phyloP scores from a whole-genome alignment of 179 eudicot genomes.

The Beta macrorhiza region DNA sequence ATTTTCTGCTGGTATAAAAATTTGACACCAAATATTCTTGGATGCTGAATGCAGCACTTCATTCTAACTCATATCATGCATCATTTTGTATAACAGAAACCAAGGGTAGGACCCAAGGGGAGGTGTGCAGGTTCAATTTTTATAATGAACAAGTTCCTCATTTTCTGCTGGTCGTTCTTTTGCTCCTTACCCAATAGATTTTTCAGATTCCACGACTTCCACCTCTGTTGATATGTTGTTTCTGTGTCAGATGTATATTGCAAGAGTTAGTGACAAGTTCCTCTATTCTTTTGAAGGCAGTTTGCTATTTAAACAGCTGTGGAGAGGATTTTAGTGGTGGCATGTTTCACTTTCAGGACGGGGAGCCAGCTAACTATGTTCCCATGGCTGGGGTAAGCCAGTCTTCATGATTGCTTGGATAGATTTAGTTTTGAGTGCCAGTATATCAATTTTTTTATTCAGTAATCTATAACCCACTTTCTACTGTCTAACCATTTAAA shows the following conservation, averaged over 20 bases:
- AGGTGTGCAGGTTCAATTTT: not conserved
- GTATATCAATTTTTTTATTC: not conserved
- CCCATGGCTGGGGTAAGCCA: conserved; percentile 87
- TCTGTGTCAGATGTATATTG: not conserved
- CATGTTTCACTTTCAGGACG: conserved; percentile 84
- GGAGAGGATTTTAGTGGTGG: conserved; percentile 80
- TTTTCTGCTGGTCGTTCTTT: not conserved
- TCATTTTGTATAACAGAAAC: not conserved
- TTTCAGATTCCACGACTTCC: not conserved
- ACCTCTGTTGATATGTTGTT: not conserved
- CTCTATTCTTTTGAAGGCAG: conserved; percentile 52
- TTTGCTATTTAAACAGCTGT: conserved; percentile 79
- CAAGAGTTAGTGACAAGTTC: conserved; percentile 19
- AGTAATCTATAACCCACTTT: not conserved
- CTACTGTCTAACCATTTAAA: not conserved
- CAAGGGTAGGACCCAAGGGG: not conserved
- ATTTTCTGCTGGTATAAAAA: not conserved
- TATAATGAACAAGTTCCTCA: not conserved
- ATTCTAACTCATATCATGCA: not conserved
- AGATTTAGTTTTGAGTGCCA: not conserved
- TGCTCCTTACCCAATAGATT: not conserved
- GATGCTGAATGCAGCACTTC: not conserved
- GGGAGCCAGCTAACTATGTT: conserved; percentile 57
- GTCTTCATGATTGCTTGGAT: conserved; percentile 7
- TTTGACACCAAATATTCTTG: not conserved